These are phyloP conservation scores for Penicillium fuscoglaucum DNA, from an alignment of 2,329 filamentous ascomycete genomes.

Conservation along the genomic window DNA sequence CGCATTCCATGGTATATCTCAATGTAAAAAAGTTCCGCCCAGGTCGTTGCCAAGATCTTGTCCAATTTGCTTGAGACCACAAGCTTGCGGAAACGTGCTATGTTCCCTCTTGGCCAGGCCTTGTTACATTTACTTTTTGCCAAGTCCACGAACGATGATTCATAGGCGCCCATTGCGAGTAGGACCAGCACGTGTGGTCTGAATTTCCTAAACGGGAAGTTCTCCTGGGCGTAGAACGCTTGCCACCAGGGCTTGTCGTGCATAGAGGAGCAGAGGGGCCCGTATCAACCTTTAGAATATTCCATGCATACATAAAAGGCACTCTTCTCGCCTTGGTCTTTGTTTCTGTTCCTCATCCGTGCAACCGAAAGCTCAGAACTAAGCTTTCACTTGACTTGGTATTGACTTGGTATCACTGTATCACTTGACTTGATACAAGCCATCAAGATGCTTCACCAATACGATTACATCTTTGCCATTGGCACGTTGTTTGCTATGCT, in stretches of 20 bases:
- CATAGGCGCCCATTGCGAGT: constrained; percentile 17
- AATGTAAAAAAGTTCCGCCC: background rate
- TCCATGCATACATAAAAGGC: constrained; percentile 12
- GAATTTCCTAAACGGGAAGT: constrained; percentile 1
- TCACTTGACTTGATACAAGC: background rate
- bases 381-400: constrained; percentile 4
- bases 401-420: background rate
- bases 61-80: constrained; percentile 8
- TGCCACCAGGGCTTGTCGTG: constrained; percentile 1
- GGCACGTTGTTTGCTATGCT: constrained; percentile 75
- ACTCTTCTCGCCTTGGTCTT: background rate
- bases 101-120: background rate
- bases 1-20: background rate
- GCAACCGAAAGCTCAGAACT: background rate
- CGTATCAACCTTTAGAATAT: background rate
- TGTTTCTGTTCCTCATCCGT: constrained; percentile 2
- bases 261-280: constrained; percentile 4
- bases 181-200: constrained; percentile 22
- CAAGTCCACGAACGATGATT: constrained; percentile 12
- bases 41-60: background rate
- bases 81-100: constrained; percentile 8
- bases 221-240: background rate
- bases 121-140: constrained; percentile 15
- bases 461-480: constrained; percentile 72
- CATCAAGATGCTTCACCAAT: constrained; percentile 61